Evolutionary conservation across 495 filamentous ascomycete genomes (phyloP).

Genomic region (Lophiostoma macrostomum): DNA sequence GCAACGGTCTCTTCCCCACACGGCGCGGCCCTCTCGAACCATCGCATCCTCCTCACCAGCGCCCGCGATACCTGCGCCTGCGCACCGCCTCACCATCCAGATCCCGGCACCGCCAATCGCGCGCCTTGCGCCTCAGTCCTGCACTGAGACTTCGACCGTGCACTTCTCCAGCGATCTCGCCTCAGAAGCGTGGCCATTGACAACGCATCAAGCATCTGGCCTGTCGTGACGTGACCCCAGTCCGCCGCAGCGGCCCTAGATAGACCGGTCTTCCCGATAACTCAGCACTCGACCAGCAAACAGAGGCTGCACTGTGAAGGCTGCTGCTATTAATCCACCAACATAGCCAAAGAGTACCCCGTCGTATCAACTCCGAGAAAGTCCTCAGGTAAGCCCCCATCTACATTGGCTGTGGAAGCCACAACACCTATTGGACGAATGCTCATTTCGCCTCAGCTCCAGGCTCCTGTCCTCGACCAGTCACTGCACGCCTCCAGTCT

Average conservation of each 20-base stretch:
- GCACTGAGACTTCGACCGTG: constrained; percentile 23
- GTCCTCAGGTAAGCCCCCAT: constrained; percentile 15
- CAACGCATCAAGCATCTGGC: constrained; percentile 36
- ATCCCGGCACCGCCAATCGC: constrained; percentile 11
- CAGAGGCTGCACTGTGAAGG: constrained; percentile 21
- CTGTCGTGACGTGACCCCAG: constrained; percentile 32
- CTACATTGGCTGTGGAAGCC: constrained; percentile 21
- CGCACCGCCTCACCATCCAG: constrained; percentile 29
- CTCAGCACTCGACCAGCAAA: constrained; percentile 29
- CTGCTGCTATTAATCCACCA: constrained; percentile 21
- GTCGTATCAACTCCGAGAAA: constrained; percentile 24
- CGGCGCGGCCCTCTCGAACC: constrained; percentile 28
- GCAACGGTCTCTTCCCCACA: constrained; percentile 29
- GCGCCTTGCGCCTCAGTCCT: constrained; percentile 12
- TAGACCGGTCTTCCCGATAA: constrained; percentile 22
- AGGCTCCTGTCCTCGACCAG: constrained; percentile 33
- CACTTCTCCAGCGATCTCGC: constrained; percentile 22
- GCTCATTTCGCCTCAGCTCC: constrained; percentile 25
- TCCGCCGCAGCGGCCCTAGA: constrained; percentile 15
- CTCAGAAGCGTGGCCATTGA: constrained; percentile 36
- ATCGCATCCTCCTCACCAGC: constrained; percentile 3
- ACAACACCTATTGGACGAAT: constrained; percentile 22
- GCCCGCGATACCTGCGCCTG: neutral
- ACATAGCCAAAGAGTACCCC: constrained; percentile 12
- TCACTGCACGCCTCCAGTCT: constrained; percentile 18